phyloP scores from a whole-genome alignment of 2,329 filamentous ascomycete species.

The Nakataea oryzae region DNA sequence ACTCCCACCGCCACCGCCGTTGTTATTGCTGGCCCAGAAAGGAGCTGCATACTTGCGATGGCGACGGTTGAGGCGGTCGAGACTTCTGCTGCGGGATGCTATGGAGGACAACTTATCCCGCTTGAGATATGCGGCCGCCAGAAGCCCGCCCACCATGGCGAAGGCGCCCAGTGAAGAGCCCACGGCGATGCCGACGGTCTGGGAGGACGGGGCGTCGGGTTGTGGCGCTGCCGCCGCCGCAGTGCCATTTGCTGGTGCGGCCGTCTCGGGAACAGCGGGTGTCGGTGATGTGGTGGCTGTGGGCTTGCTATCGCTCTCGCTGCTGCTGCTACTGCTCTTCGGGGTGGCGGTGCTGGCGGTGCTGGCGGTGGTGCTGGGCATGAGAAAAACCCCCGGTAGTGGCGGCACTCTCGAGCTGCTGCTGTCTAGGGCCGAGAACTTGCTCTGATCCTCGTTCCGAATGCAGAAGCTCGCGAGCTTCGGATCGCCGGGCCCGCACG shows the following conservation, averaged over 20 bases:
- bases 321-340: background rate
- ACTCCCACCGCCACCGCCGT: no score
- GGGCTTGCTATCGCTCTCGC: no score
- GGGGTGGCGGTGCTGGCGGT: background rate
- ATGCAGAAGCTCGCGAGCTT: slow-evolving; percentile 34
- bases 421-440: background rate
- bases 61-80: background rate
- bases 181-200: slow-evolving; percentile 1
- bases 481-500: slow-evolving; percentile 32
- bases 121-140: slow-evolving; percentile 3
- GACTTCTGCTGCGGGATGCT: background rate
- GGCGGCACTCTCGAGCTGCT: background rate
- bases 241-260: background rate
- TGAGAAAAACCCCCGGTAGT: background rate
- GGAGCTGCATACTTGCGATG: background rate
- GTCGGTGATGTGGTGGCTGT: background rate
- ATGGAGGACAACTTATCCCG: slow-evolving; percentile 1
- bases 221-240: background rate
- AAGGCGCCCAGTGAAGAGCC: slow-evolving; percentile 3
- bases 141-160: slow-evolving; percentile 2
- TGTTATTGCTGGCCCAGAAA: background rate
- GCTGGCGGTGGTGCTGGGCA: background rate
- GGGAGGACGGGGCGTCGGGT: background rate
- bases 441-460: slow-evolving; percentile 38
- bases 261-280: background rate